phyloP scores from a whole-genome alignment of 805 yeast genomes.

The Zygosaccharomyces bailii region DNA sequence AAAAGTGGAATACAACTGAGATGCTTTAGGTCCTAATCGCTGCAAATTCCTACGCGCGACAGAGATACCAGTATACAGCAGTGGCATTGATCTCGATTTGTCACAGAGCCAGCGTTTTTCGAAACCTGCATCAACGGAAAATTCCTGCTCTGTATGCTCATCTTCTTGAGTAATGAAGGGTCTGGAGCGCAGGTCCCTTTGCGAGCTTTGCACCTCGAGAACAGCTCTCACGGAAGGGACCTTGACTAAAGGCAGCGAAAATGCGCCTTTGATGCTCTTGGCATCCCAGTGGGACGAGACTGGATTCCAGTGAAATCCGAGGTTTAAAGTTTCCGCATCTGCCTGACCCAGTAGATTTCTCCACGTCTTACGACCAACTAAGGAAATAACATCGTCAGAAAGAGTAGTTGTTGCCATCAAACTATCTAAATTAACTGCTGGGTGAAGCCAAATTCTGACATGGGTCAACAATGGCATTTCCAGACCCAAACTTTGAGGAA shows the following conservation, averaged over 20 bases:
- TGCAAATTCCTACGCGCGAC: constrained; percentile 54
- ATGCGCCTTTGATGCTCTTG: constrained; percentile 48
- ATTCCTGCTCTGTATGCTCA: constrained; percentile 17
- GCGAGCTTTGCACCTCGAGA: constrained; percentile 41
- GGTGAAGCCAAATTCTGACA: constrained; percentile 41
- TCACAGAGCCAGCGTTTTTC: constrained; percentile 35
- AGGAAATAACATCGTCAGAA: constrained; percentile 36
- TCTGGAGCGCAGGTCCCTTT: constrained; percentile 34
- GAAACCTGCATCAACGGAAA: constrained; percentile 51
- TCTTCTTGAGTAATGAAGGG: constrained; percentile 14
- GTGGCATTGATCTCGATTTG: constrained; percentile 21
- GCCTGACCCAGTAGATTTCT: constrained; percentile 58
- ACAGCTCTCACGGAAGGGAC: constrained; percentile 47
- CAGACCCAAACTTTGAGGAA: constrained; percentile 37
- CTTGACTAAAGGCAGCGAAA: constrained; percentile 44
- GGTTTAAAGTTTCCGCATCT: constrained; percentile 46
- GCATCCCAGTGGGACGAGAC: constrained; percentile 44
- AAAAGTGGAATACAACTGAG: constrained; percentile 16
- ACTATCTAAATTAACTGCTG: constrained; percentile 33
- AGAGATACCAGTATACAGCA: constrained; percentile 53
- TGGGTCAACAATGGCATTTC: constrained; percentile 43
- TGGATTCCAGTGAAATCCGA: constrained; percentile 47
- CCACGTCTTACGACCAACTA: constrained; percentile 38
- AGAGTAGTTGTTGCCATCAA: constrained; percentile 36
- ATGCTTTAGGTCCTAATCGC: constrained; percentile 49